Conservation (phyloP, 2,329 filamentous ascomycete genomes). For the Trichoderma citrinoviride region DNA sequence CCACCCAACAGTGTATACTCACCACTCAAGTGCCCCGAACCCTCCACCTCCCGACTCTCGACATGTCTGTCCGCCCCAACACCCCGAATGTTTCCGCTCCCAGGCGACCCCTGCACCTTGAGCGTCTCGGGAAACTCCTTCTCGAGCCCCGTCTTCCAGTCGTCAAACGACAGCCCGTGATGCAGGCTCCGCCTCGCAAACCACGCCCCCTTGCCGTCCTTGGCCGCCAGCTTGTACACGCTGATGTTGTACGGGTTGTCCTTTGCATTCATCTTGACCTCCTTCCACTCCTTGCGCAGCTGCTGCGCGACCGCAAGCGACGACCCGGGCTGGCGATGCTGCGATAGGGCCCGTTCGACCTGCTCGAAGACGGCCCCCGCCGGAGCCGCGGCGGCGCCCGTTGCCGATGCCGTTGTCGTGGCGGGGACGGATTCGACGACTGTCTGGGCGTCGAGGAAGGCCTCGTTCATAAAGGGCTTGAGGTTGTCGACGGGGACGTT, state of each 20-base stretch:
- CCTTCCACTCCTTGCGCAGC: slow-evolving; percentile 84
- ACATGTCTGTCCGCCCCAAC: slow-evolving; percentile 78
- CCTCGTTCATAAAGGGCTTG: slow-evolving; percentile 52
- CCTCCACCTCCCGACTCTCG: slow-evolving; percentile 58
- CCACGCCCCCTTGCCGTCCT: slow-evolving; percentile 84
- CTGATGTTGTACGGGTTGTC: slow-evolving; percentile 74
- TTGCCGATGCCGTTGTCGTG: slow-evolving; percentile 39
- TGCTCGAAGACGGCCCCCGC: slow-evolving; percentile 52
- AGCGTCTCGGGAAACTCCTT: slow-evolving; percentile 78
- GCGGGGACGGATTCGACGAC: slow-evolving; percentile 74
- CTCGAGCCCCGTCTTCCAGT: slow-evolving; percentile 74
- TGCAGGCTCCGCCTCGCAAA: slow-evolving; percentile 85
- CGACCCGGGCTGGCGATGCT: slow-evolving; percentile 41
- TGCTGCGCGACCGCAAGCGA: slow-evolving; percentile 48
- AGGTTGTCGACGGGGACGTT: slow-evolving; percentile 47
- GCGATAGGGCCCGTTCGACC: slow-evolving; percentile 47
- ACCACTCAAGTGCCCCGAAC: slow-evolving; percentile 63
- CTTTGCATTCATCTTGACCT: slow-evolving; percentile 66
- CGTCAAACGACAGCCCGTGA: slow-evolving; percentile 70
- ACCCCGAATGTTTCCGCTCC: slow-evolving; percentile 74
- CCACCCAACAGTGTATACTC: slow-evolving; percentile 16
- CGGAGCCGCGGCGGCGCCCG: slow-evolving; percentile 46
- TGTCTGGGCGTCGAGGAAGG: slow-evolving; percentile 66
- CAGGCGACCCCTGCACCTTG: slow-evolving; percentile 65
- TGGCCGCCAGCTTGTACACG: slow-evolving; percentile 75